These are phyloP conservation scores for Penicillium goetzii DNA, from an alignment of 495 filamentous ascomycete species.

Conservation along the genomic window DNA sequence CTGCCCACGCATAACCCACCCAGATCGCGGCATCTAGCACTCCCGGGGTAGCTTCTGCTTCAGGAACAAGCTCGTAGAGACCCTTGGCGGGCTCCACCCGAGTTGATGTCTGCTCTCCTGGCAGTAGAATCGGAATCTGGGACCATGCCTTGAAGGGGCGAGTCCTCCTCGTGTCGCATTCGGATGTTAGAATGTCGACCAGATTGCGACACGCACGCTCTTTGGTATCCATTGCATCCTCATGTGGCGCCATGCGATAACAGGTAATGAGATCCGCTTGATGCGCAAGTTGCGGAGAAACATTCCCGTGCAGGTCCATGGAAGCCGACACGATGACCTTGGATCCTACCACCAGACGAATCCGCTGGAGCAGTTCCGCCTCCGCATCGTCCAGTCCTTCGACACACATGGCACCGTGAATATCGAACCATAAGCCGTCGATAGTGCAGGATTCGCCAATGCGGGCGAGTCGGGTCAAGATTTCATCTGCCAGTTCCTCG, in stretches of 20 bases:
- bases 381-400: constrained; percentile 56
- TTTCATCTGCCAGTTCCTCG: constrained; percentile 52
- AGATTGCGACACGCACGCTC: constrained; percentile 59
- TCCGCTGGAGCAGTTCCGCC: constrained; percentile 53
- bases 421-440: constrained; percentile 61
- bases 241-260: constrained; percentile 60
- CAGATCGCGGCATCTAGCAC: constrained; percentile 60
- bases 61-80: constrained; percentile 55
- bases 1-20: constrained; percentile 65
- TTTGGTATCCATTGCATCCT: constrained; percentile 55
- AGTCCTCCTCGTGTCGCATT: neutral
- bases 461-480: constrained; percentile 44
- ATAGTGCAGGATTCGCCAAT: constrained; percentile 38
- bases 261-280: constrained; percentile 59
- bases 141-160: constrained; percentile 61
- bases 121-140: constrained; percentile 56
- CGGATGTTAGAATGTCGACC: constrained; percentile 40
- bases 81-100: constrained; percentile 57
- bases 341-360: constrained; percentile 50
- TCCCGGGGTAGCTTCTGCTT: constrained; percentile 43
- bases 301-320: constrained; percentile 63
- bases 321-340: constrained; percentile 57
- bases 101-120: constrained; percentile 62
- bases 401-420: constrained; percentile 63
- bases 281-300: constrained; percentile 54